Evolutionary conservation across 371 early-diverging fungal genomes (phyloP).

Genomic region (Nosema muscidifuracis): DNA sequence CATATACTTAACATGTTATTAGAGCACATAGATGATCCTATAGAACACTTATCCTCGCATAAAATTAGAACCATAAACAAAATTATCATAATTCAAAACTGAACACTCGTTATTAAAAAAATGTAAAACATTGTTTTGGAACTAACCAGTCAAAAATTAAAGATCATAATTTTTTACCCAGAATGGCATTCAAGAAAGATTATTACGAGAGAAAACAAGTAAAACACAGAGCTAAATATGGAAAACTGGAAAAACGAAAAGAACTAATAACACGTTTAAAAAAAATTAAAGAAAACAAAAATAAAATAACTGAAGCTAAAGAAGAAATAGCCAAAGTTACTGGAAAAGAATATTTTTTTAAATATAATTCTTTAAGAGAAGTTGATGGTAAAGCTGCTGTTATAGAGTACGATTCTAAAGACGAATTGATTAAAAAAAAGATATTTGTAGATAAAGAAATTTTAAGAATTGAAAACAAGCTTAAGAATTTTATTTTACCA

Average conservation of each 20-base stretch:
- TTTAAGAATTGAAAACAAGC: slow-evolving; percentile 19
- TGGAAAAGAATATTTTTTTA: slow-evolving; percentile 54
- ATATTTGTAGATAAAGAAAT: slow-evolving; percentile 45
- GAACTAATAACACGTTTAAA: slow-evolving; percentile 44
- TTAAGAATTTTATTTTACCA: not conserved
- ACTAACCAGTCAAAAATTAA: too few species aligned
- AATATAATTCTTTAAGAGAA: slow-evolving; percentile 40
- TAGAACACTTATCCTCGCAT: slow-evolving; percentile 42
- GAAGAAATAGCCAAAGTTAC: slow-evolving; percentile 37
- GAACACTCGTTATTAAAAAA: not conserved
- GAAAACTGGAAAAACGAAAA: slow-evolving; percentile 48
- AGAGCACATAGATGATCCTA: slow-evolving; percentile 51
- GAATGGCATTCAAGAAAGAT: slow-evolving; percentile 3
- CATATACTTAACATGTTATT: slow-evolving; percentile 51
- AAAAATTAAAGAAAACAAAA: slow-evolving; percentile 40
- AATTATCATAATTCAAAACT: not conserved
- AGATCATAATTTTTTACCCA: not conserved
- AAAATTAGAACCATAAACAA: not conserved
- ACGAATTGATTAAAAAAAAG: slow-evolving; percentile 32
- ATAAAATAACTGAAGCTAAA: slow-evolving; percentile 42
- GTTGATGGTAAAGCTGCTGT: slow-evolving; percentile 13
- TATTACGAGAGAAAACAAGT: slow-evolving; percentile 43
- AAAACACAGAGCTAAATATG: slow-evolving; percentile 33
- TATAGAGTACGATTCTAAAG: slow-evolving; percentile 4
- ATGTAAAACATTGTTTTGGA: not conserved